Conservation (phyloP, 1,284 basidiomycete genomes). For the Rhodofomes roseus region DNA sequence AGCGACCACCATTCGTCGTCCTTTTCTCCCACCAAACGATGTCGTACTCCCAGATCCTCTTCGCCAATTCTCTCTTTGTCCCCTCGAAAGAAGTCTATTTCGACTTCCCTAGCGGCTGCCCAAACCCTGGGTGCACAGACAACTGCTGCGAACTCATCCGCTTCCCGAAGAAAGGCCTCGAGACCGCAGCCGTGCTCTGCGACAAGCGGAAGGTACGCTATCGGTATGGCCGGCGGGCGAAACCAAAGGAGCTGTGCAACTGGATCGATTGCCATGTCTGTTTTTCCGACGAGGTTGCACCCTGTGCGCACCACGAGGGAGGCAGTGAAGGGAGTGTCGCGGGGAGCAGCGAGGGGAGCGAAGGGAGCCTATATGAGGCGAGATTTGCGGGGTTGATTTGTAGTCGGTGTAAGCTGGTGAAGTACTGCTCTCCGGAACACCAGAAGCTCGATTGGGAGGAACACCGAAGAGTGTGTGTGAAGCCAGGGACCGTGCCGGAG, state of each 20-base stretch:
- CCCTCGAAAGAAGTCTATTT: slow-evolving; percentile 68
- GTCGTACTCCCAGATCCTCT: slow-evolving; percentile 75
- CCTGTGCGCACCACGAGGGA: background rate
- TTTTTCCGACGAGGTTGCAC: slow-evolving; percentile 42
- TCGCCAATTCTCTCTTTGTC: slow-evolving; percentile 64
- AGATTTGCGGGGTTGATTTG: slow-evolving; percentile 49
- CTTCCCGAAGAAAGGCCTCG: slow-evolving; percentile 60
- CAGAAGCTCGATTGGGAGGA: slow-evolving; percentile 73
- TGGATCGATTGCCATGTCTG: slow-evolving; percentile 69
- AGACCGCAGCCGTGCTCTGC: slow-evolving; percentile 55
- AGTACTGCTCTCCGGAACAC: slow-evolving; percentile 68
- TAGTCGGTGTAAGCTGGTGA: slow-evolving; percentile 71
- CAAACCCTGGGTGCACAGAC: slow-evolving; percentile 70
- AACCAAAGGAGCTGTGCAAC: slow-evolving; percentile 65
- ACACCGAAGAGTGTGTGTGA: slow-evolving; percentile 62
- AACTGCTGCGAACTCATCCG: slow-evolving; percentile 74
- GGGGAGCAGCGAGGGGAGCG: slow-evolving; percentile 44
- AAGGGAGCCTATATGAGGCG: slow-evolving; percentile 27
- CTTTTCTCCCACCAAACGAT: slow-evolving; percentile 75
- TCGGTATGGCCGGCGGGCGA: slow-evolving; percentile 42
- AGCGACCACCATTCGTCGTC: slow-evolving; percentile 66
- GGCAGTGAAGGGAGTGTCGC: slow-evolving; percentile 31
- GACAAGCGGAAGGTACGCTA: slow-evolving; percentile 47
- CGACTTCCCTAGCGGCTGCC: slow-evolving; percentile 72
- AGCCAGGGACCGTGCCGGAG: slow-evolving; percentile 24